A percentile compares a stretch with the other conserved stretches of the same genome.
phyloP scores from a whole-genome alignment of 2,329 filamentous ascomycete genomes.

The Fusarium neocosmosporiellum region DNA sequence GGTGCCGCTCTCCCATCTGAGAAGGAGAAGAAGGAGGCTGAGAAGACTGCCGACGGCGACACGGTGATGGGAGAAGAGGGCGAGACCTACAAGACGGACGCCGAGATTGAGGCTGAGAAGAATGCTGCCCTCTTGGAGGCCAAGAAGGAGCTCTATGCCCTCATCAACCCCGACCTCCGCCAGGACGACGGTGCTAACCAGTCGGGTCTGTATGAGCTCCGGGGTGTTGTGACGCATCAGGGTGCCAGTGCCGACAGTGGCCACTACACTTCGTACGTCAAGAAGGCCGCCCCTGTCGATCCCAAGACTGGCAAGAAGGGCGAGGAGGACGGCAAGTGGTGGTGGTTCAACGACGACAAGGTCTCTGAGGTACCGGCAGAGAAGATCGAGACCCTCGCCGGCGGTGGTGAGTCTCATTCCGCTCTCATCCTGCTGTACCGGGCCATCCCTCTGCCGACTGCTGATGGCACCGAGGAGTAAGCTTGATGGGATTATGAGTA shows the following conservation, averaged over 20 bases:
- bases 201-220: slow-evolving; percentile 93
- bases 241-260: slow-evolving; percentile 96
- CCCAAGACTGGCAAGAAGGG: slow-evolving; percentile 80
- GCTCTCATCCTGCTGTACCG: slow-evolving; percentile 84
- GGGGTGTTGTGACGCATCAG: slow-evolving; percentile 95
- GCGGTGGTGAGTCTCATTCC: slow-evolving; percentile 89
- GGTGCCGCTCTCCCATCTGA: slow-evolving; percentile 62
- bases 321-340: slow-evolving; percentile 94
- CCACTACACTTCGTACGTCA: slow-evolving; percentile 98
- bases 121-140: slow-evolving; percentile 78
- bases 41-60: slow-evolving; percentile 69
- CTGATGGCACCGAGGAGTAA: slow-evolving; percentile 57
- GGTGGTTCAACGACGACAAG: slow-evolving; percentile 99
- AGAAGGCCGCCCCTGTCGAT: slow-evolving; percentile 83
- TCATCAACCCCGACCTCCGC: slow-evolving; percentile 80
- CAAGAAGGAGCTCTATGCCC: slow-evolving; percentile 86
- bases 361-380: slow-evolving; percentile 91
- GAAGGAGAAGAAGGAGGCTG: slow-evolving; percentile 63
- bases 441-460: slow-evolving; percentile 74
- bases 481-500: not conserved
- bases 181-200: slow-evolving; percentile 88
- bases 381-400: slow-evolving; percentile 89
- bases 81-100: slow-evolving; percentile 90
- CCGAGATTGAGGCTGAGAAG: slow-evolving; percentile 89
- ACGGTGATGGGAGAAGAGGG: slow-evolving; percentile 70